Base-by-base conservation (phyloP, 371 early-diverging fungal species). In the Rhizomucor miehei region DNA sequence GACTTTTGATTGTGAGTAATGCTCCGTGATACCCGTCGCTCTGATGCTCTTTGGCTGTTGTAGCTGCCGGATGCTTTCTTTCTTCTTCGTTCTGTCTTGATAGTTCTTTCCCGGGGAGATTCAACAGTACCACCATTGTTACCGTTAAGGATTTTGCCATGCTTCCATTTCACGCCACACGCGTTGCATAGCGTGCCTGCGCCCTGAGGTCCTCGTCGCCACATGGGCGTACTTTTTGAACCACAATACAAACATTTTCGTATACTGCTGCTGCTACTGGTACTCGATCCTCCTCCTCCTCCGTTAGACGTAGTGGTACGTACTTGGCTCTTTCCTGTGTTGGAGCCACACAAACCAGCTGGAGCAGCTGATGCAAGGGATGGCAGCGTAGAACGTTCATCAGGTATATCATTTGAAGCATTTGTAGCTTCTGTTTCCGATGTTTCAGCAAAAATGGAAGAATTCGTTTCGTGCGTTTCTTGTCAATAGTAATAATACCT, bases 81-180 rank as follows among this genome's bases (percentile, higher is more conserved):
- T 50, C 36, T 40, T 39, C 50, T 21, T 44, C 35, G 29, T 45
- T 36, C 19, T 50, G 16, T n/a, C 49, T 17, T 23, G 2, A 46
- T 17, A 3, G 46, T 14, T 20, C 14, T 46, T 19, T 20, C 17
- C 23, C 46, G 2, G 14, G 17, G 6, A 24, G 6, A 6, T 16
- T 43, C 53, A 52, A 29, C 6, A 20, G n/a, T 12, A 14, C 6
- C n/a, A 29, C 17, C 20, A 6, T 20, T 48, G 23, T 55, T 44
- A 38, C 67, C 71, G 25, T 70, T 69, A 14, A 84, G 54, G 14
- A 87, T 85, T 55, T 87, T 86, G 44, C 88, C 86, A 38, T 86
- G 81, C 45, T 86, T 87, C 87, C 92, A 92, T 65, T 94, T 93
- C 13, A 96, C 89, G 25, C 94, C 94, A 67, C 95, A 94, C 0